Evolutionary conservation across 495 filamentous ascomycete species (phyloP).

Genomic region (Geopyxis carbonaria): DNA sequence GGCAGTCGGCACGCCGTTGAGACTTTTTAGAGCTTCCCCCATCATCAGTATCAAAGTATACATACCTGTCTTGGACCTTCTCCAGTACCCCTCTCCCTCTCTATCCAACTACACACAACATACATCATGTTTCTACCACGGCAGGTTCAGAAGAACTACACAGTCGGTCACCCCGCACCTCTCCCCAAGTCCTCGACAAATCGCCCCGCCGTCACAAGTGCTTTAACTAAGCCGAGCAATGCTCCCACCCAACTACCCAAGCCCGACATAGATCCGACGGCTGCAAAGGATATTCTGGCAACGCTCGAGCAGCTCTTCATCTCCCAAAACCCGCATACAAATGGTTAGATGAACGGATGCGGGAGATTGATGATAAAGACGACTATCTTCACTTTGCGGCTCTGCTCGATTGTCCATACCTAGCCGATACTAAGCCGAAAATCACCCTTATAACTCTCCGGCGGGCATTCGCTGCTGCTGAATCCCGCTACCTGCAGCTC

Average conservation of each 20-base stretch:
- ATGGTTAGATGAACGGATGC: slow-evolving; percentile 24
- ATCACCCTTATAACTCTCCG: slow-evolving; percentile 24
- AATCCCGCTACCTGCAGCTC: slow-evolving; percentile 9
- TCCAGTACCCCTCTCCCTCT: too few species aligned
- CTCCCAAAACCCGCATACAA: slow-evolving; percentile 14
- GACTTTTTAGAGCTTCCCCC: too few species aligned
- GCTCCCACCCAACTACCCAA: slow-evolving; percentile 3
- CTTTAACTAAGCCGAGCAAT: slow-evolving; percentile 1
- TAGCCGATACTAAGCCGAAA: slow-evolving; percentile 22
- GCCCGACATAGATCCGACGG: slow-evolving; percentile 7
- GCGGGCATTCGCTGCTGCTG: slow-evolving; percentile 16
- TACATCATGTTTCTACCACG: slow-evolving; percentile 27
- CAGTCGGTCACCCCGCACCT: slow-evolving; percentile 3
- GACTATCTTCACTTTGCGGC: slow-evolving; percentile 29
- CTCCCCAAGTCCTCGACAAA: slow-evolving; percentile 5
- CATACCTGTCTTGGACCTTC: too few species aligned
- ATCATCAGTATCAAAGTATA: too few species aligned
- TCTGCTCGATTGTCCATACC: slow-evolving; percentile 24
- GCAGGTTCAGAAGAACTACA: slow-evolving; percentile 18
- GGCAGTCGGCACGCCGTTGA: too few species aligned
- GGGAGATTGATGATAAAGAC: slow-evolving; percentile 23
- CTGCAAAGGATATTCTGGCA: slow-evolving; percentile 20
- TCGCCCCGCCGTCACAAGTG: not conserved
- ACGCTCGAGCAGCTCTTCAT: slow-evolving; percentile 27
- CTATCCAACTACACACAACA: too few species aligned